Percentiles rank a stretch among this genome's conserved stretches.
These are phyloP conservation scores for Dalbergia cultrata DNA, from an alignment of 306 rosid genomes.

Conservation along the genomic window DNA sequence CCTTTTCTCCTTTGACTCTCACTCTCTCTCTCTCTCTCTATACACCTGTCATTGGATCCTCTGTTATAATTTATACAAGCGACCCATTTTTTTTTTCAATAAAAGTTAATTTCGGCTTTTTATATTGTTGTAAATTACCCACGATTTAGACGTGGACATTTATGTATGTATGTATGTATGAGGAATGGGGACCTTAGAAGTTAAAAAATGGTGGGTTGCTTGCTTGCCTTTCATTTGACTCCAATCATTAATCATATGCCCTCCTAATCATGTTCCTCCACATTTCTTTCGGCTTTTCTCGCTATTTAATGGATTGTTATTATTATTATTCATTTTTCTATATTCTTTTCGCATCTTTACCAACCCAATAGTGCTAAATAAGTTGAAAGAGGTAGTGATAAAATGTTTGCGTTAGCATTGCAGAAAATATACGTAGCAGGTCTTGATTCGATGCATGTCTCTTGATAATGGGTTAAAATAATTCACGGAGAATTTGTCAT, in stretches of 20 bases:
- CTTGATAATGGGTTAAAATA: background rate
- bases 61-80: background rate
- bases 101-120: background rate
- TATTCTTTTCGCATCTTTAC: conserved; percentile 37
- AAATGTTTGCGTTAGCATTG: conserved; percentile 33
- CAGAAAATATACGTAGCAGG: background rate
- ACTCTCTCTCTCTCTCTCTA: conserved; percentile 45
- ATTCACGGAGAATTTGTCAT: background rate
- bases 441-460: conserved; percentile 4
- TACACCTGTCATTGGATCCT: conserved; percentile 52
- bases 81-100: conserved; percentile 32
- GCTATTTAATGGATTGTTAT: conserved; percentile 11
- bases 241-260: conserved; percentile 63
- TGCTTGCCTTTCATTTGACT: conserved; percentile 85
- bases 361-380: conserved; percentile 38
- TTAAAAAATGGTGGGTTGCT: conserved; percentile 64
- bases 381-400: background rate
- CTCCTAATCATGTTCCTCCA: conserved; percentile 45
- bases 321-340: background rate
- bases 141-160: conserved; percentile 5
- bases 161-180: background rate
- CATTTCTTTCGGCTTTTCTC: conserved; percentile 29
- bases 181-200: conserved; percentile 51
- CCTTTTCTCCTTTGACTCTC: conserved; percentile 61
- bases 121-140: conserved; percentile 7